Percentiles rank a stretch among this genome's conserved stretches.
phyloP scores from a whole-genome alignment of 2,329 filamentous ascomycete species.

The Trichoderma sp. region DNA sequence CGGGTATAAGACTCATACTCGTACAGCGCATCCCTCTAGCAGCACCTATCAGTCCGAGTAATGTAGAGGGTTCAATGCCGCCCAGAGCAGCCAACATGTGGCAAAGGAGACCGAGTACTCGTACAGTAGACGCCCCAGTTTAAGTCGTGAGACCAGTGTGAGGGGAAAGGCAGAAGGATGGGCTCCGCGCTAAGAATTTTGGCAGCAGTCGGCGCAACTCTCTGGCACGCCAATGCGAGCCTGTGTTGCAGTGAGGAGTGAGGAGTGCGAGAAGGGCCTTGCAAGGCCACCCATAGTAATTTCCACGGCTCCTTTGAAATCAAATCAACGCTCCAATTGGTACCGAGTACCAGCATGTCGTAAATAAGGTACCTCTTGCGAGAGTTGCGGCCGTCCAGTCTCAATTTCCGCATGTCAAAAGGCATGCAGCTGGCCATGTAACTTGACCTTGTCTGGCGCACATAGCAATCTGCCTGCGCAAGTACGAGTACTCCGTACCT shows the following conservation, averaged over 20 bases:
- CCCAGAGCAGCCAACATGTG: not conserved
- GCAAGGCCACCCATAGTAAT: slow-evolving; percentile 5
- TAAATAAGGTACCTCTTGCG: not conserved
- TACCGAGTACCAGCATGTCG: not conserved
- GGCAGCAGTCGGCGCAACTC: slow-evolving; percentile 22
- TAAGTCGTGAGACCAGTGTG: slow-evolving; percentile 16
- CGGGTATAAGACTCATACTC: not conserved
- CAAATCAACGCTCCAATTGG: not conserved
- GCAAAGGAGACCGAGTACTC: not conserved
- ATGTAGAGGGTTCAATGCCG: not conserved
- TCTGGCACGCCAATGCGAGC: slow-evolving; percentile 20
- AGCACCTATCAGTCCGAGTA: not conserved
- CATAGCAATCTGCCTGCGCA: not conserved
- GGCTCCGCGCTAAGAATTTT: slow-evolving; percentile 15
- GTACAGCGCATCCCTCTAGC: not conserved
- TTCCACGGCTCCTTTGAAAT: not conserved
- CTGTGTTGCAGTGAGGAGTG: slow-evolving; percentile 19
- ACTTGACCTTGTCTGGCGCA: not conserved
- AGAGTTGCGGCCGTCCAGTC: not conserved
- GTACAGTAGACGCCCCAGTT: slow-evolving; percentile 1
- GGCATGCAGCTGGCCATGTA: not conserved
- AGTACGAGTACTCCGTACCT: not conserved
- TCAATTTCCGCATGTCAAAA: not conserved
- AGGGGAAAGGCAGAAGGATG: slow-evolving; percentile 4
- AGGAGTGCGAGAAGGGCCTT: slow-evolving; percentile 1